Conservation (phyloP, 2,329 filamentous ascomycete species). For the Didymella arachidicola region DNA sequence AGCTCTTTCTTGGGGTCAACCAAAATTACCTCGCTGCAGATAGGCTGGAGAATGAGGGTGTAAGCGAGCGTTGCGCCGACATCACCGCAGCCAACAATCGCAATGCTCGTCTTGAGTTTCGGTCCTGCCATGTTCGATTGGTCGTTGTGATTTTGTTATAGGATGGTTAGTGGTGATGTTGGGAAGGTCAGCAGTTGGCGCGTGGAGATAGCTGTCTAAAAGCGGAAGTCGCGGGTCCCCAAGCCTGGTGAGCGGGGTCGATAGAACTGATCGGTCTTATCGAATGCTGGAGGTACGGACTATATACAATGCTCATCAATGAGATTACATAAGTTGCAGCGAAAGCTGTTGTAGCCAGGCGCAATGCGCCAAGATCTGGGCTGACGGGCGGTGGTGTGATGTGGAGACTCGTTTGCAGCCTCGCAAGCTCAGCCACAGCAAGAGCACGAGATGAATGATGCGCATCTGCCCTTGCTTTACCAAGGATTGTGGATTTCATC, state of each 20-base stretch:
- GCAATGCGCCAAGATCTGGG: constrained; percentile 30
- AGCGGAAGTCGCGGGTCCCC: constrained; percentile 10
- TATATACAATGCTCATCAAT: constrained; percentile 14
- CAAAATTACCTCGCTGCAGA: constrained; percentile 61
- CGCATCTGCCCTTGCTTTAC: not conserved
- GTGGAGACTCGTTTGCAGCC: constrained; percentile 15
- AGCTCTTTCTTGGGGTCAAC: constrained; percentile 59
- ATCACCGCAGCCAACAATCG: constrained; percentile 61
- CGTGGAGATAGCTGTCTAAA: constrained; percentile 7
- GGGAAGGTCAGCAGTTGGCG: not conserved
- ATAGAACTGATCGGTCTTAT: not conserved
- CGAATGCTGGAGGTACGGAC: not conserved
- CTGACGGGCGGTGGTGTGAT: constrained; percentile 32
- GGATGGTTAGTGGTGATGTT: not conserved
- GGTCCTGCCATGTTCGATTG: constrained; percentile 31
- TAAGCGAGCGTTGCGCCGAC: constrained; percentile 62
- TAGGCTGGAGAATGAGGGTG: constrained; percentile 60
- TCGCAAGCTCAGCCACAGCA: constrained; percentile 14
- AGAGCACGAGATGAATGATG: not conserved
- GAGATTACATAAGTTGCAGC: constrained; percentile 11
- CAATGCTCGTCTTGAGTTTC: constrained; percentile 52
- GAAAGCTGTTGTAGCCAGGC: constrained; percentile 6
- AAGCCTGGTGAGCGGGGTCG: not conserved
- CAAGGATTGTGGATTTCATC: constrained; percentile 50
- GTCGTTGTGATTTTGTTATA: not conserved